A percentile compares a stretch with the other conserved stretches of the same genome.
These are phyloP conservation scores for Parietaria judaica DNA, from an alignment of 306 rosid species.

Conservation along the genomic window DNA sequence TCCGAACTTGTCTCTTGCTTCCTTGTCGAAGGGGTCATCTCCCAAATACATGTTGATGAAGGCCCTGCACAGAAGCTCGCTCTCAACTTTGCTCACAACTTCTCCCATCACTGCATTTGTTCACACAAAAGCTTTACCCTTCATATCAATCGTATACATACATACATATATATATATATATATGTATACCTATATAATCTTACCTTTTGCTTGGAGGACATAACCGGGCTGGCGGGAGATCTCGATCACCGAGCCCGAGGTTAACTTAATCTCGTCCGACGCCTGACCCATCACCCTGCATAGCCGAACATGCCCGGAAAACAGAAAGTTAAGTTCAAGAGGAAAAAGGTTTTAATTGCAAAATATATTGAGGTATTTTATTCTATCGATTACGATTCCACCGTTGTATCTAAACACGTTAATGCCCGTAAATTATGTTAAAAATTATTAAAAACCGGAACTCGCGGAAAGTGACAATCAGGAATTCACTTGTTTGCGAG, in stretches of 20 bases:
- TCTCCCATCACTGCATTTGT: constrained; percentile 20
- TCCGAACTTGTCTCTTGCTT: constrained; percentile 18
- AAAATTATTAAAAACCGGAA: no score
- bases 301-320: not conserved
- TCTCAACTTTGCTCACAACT: constrained; percentile 15
- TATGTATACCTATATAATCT: not conserved
- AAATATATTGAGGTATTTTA: no score
- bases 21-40: constrained; percentile 15
- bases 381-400: no score
- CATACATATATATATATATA: no score
- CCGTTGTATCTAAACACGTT: no score
- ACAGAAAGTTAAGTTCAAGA: not conserved
- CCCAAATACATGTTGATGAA: constrained; percentile 17
- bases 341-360: not conserved
- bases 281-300: constrained; percentile 10
- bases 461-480: no score
- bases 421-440: no score
- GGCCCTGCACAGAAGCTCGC: constrained; percentile 20
- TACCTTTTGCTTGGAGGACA: constrained; percentile 18
- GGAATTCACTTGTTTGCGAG: constrained; percentile 15
- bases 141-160: no score
- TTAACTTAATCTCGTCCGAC: constrained; percentile 5
- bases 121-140: not conserved
- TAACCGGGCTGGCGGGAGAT: constrained; percentile 14
- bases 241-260: constrained; percentile 9